Base-by-base conservation (phyloP, 768 basidiomycete genomes). In the Arthromyces matolae region DNA sequence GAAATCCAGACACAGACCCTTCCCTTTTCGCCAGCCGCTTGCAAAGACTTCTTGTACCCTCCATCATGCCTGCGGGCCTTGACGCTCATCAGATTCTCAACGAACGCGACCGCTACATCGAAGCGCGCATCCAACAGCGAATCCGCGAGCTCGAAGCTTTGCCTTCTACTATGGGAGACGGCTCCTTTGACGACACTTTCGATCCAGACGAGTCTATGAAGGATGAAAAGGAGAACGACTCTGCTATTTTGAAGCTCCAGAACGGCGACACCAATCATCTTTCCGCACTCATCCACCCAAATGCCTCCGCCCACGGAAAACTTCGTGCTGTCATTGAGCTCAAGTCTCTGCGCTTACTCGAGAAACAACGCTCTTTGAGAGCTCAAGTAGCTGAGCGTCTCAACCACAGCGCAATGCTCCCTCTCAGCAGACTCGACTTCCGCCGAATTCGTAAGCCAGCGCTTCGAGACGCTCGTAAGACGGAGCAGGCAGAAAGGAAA, bases 261-360 rank as follows among this genome's bases (percentile, higher is more conserved):
- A 55, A 66, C 35, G 44, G 43, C 32, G 54, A 62, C 45, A 44
- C 54, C 46, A 48, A 51, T 19, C 59, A 59, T 8, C 47, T 58
- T 36, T 65, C 56, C 24, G 64, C 71, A 44, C 69, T 71, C 47
- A 67, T 78, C 16, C 78, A 84, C 52, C 81, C 86, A 5, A 76
- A 76, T 29, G 67, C 79, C n/a, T 77, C 74, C 16, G 78, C 81
- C 1, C 85, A 89, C 50, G 89, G 88, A 29, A 94, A 94, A 64
- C 72, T 97, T 8, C 84, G 86, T 28, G 93, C 92, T 0, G 69
- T 93, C 46, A 96, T 98, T 51, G 96, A 98, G 68, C 83, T 97
- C 62, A 96, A 94, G 63, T 80, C 84, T 12, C 79, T 99, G 7
- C 81, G 84, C 8, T 77, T 98, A 19, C 77, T 95, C 19, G 90